Evolutionary conservation across 768 basidiomycete species (phyloP).

Genomic region (Pilatotrama ljubarskyi): DNA sequence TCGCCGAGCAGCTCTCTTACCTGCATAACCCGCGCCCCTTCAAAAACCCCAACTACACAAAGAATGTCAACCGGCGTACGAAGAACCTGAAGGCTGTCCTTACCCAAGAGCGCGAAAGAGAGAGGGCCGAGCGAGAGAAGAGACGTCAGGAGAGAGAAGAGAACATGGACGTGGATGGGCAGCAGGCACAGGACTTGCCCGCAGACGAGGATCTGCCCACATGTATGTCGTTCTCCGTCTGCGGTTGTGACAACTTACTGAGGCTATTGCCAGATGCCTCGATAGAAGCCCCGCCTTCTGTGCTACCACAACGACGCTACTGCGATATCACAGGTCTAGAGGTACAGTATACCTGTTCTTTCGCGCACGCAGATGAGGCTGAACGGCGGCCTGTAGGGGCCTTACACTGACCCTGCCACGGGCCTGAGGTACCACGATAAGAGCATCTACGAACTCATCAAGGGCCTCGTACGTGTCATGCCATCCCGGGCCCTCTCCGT

Average conservation of each 20-base stretch:
- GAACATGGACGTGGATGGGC: conserved; percentile 61
- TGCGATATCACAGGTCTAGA: conserved; percentile 89
- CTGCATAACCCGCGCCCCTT: conserved; percentile 71
- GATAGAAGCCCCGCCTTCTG: conserved; percentile 83
- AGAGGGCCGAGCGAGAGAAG: conserved; percentile 64
- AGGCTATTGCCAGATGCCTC: conserved; percentile 54
- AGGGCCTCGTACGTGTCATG: conserved; percentile 54
- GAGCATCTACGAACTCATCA: conserved; percentile 82
- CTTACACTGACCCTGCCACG: conserved; percentile 81
- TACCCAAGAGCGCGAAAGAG: conserved; percentile 76
- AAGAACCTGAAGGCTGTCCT: conserved; percentile 82
- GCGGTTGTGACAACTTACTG: background rate
- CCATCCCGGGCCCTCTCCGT: background rate
- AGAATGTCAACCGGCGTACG: conserved; percentile 69
- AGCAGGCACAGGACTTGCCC: conserved; percentile 22
- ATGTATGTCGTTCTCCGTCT: conserved; percentile 46
- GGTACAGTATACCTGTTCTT: conserved; percentile 36
- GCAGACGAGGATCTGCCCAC: conserved; percentile 67
- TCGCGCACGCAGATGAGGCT: background rate
- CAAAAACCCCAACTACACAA: conserved; percentile 71
- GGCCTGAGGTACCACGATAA: conserved; percentile 83
- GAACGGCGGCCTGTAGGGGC: conserved; percentile 48
- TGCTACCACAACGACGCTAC: conserved; percentile 73
- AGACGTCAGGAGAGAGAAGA: conserved; percentile 52
- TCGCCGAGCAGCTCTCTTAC: conserved; percentile 76